Conservation (phyloP, 352 stramenopile species). For the Pythium guiyangense region DNA sequence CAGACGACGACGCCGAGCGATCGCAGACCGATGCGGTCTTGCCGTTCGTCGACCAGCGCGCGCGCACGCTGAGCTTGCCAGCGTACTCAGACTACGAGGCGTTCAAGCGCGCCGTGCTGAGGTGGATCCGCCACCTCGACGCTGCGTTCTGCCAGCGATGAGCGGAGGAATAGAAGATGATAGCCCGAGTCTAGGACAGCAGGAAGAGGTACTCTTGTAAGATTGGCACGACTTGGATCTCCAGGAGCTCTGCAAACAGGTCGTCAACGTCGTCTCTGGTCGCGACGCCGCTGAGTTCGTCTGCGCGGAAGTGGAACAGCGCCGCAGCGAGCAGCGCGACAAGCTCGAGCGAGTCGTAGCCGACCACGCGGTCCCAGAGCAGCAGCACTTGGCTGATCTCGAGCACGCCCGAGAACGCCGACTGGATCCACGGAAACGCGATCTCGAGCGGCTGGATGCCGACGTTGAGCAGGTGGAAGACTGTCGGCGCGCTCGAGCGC, state of each 20-base stretch:
- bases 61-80: conserved; percentile 38
- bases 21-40: conserved; percentile 16
- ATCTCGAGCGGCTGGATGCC: conserved; percentile 61
- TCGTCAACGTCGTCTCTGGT: conserved; percentile 49
- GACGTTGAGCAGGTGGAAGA: conserved; percentile 63
- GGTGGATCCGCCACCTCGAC: conserved; percentile 32
- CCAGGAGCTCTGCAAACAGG: conserved; percentile 65
- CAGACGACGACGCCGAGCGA: no score
- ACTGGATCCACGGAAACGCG: conserved; percentile 79
- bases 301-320: conserved; percentile 62
- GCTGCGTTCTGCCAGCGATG: conserved; percentile 30
- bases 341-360: conserved; percentile 64
- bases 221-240: conserved; percentile 64
- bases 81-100: conserved; percentile 45
- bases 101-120: conserved; percentile 45
- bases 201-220: conserved; percentile 73
- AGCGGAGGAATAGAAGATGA: background rate
- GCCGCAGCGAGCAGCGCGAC: conserved; percentile 62
- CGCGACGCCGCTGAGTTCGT: conserved; percentile 39
- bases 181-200: conserved; percentile 16
- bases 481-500: conserved; percentile 35
- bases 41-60: conserved; percentile 32
- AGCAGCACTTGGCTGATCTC: conserved; percentile 72
- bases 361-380: conserved; percentile 73
- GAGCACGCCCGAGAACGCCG: conserved; percentile 69